These are phyloP conservation scores for Candida peoriensis DNA, from an alignment of 805 yeast species.

Conservation along the genomic window DNA sequence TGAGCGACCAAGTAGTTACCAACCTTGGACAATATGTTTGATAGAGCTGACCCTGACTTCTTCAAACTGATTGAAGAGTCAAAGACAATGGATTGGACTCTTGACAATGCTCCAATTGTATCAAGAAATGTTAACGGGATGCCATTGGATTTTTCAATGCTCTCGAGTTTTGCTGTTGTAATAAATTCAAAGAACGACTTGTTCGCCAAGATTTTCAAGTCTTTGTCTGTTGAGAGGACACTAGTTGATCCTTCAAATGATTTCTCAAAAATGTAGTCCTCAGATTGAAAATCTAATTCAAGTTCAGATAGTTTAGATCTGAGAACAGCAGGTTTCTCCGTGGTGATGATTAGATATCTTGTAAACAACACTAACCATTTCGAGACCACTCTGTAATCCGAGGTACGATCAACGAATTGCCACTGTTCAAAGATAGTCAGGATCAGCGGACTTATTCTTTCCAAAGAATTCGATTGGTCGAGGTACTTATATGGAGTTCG, in stretches of 20 bases:
- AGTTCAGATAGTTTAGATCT: constrained; percentile 7
- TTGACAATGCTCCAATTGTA: constrained; percentile 38
- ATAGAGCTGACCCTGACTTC: constrained; percentile 24
- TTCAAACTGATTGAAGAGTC: constrained; percentile 22
- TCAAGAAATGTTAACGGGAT: constrained; percentile 44
- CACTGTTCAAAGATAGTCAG: constrained; percentile 67
- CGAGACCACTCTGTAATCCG: constrained; percentile 22
- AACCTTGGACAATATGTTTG: constrained; percentile 37
- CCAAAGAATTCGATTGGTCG: constrained; percentile 42
- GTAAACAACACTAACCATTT: constrained; percentile 49
- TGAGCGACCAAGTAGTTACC: constrained; percentile 34
- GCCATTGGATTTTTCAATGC: constrained; percentile 26
- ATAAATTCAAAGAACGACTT: constrained; percentile 32
- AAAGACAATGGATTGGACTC: constrained; percentile 29
- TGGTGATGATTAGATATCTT: constrained; percentile 45
- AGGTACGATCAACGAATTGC: constrained; percentile 39
- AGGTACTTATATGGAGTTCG: constrained; percentile 81
- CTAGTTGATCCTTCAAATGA: constrained; percentile 12
- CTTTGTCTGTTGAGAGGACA: constrained; percentile 12
- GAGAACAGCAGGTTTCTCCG: constrained; percentile 43
- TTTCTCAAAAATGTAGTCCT: constrained; percentile 13
- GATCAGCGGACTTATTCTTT: constrained; percentile 48
- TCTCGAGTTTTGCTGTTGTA: constrained; percentile 25
- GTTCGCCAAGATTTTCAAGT: constrained; percentile 12
- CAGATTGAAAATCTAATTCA: constrained; percentile 20